Conservation (phyloP, 345 rosid genomes). For the Cardamine occulta region DNA sequence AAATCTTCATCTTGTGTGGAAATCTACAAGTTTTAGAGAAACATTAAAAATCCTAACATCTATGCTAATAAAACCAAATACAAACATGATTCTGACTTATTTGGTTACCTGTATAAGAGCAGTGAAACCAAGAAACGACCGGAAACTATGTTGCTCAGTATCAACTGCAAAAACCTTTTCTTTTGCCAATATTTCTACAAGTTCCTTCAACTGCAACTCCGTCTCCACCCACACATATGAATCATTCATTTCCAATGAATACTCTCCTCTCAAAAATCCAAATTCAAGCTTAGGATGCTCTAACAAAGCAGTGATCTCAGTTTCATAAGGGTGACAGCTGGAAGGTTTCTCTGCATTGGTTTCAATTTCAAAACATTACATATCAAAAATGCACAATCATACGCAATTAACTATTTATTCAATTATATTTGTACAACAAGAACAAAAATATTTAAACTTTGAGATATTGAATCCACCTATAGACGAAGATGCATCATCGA, state of each 20-base stretch:
- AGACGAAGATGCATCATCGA: constrained; percentile 36
- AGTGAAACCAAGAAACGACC: constrained; percentile 87
- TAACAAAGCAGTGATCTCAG: constrained; percentile 59
- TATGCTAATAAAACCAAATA: constrained; percentile 11
- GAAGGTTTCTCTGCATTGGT: constrained; percentile 52
- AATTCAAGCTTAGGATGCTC: constrained; percentile 54
- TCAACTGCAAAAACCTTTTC: constrained; percentile 72
- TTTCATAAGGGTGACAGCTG: constrained; percentile 65
- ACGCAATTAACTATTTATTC: neutral
- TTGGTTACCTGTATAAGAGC: constrained; percentile 77
- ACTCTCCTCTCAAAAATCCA: constrained; percentile 37
- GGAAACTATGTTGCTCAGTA: constrained; percentile 89
- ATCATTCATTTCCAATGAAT: constrained; percentile 51
- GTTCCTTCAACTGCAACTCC: constrained; percentile 62
- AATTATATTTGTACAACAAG: neutral
- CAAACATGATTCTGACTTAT: neutral
- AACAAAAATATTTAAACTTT: neutral
- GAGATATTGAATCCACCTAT: constrained; percentile 26
- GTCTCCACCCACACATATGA: constrained; percentile 74
- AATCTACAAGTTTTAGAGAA: constrained; percentile 50
- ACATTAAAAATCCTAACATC: neutral
- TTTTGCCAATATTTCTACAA: constrained; percentile 60
- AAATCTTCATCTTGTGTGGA: constrained; percentile 68
- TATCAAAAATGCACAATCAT: constrained; percentile 2
- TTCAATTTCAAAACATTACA: constrained; percentile 16